A percentile compares a stretch with the other conserved stretches of the same genome.
phyloP scores from a whole-genome alignment of 768 basidiomycete species.

The Trametes coccinea region DNA sequence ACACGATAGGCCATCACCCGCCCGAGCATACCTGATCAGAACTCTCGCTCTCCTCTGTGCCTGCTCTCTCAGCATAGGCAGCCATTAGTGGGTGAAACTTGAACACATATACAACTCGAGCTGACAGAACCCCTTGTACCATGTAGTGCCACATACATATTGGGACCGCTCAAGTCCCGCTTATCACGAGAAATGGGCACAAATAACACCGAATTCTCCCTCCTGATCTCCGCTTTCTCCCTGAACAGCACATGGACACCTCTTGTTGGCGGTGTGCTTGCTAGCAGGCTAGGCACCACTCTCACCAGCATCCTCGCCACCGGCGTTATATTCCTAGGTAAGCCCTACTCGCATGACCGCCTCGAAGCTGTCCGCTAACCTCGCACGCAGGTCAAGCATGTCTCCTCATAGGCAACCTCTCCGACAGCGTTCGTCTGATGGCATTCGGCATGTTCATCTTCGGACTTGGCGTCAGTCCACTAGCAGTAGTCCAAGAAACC shows the following conservation, averaged over 20 bases:
- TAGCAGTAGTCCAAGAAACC: conserved; percentile 82
- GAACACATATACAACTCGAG: not conserved
- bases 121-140: not conserved
- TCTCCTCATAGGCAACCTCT: conserved; percentile 65
- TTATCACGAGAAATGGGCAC: conserved; percentile 70
- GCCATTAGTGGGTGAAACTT: conserved; percentile 60
- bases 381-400: conserved; percentile 55
- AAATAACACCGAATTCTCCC: conserved; percentile 74
- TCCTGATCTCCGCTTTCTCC: conserved; percentile 75
- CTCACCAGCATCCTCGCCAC: conserved; percentile 73
- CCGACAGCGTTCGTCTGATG: conserved; percentile 65
- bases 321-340: conserved; percentile 64
- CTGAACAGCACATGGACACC: conserved; percentile 80
- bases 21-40: conserved; percentile 49
- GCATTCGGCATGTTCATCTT: conserved; percentile 76
- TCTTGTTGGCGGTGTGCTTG: conserved; percentile 71
- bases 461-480: conserved; percentile 75
- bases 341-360: conserved; percentile 10
- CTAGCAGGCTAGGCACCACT: conserved; percentile 71
- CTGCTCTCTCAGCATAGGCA: conserved; percentile 73
- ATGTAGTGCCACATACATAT: conserved; percentile 65
- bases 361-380: conserved; percentile 8
- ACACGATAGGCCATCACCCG: conserved; percentile 16
- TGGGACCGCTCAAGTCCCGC: conserved; percentile 77
- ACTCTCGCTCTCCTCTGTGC: conserved; percentile 66